A percentile compares a stretch with the other conserved stretches of the same genome.
phyloP scores from a whole-genome alignment of 1,139 yeast genomes.

The Lodderomyces jiufengensis region DNA sequence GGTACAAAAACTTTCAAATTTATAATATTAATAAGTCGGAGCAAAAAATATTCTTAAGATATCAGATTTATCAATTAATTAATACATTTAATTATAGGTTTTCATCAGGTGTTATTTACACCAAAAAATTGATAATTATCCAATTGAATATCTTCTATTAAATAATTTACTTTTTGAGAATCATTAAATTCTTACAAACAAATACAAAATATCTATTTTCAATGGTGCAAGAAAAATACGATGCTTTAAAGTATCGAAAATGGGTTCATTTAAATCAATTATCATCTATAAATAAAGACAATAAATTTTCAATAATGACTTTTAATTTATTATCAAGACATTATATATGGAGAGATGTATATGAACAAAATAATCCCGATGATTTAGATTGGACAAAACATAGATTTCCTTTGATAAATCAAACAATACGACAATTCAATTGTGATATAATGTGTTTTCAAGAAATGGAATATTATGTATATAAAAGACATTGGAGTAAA shows the following conservation, averaged over 20 bases:
- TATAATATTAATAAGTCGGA: no score
- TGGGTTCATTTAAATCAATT: conserved; percentile 18
- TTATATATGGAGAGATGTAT: conserved; percentile 56
- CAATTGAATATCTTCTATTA: no score
- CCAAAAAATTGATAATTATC: no score
- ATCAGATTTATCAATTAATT: no score
- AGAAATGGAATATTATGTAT: conserved; percentile 52
- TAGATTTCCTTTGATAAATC: conserved; percentile 43
- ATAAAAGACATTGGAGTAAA: conserved; percentile 40
- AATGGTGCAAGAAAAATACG: conserved; percentile 13
- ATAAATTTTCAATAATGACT: conserved; percentile 36
- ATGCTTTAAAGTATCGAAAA: conserved; percentile 22
- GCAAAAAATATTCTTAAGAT: no score
- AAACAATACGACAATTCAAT: conserved; percentile 33
- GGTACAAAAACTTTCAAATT: no score
- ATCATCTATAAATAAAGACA: conserved; percentile 1
- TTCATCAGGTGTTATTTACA: no score
- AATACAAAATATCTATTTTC: no score
- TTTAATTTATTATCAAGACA: conserved; percentile 55
- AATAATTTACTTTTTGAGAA: no score
- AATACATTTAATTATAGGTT: no score
- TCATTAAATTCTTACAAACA: no score
- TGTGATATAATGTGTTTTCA: conserved; percentile 61
- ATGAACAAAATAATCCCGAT: conserved; percentile 43
- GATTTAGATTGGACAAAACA: conserved; percentile 43